phyloP scores from a whole-genome alignment of 2,329 filamentous ascomycete species.

The Calonectria pauciramosa region DNA sequence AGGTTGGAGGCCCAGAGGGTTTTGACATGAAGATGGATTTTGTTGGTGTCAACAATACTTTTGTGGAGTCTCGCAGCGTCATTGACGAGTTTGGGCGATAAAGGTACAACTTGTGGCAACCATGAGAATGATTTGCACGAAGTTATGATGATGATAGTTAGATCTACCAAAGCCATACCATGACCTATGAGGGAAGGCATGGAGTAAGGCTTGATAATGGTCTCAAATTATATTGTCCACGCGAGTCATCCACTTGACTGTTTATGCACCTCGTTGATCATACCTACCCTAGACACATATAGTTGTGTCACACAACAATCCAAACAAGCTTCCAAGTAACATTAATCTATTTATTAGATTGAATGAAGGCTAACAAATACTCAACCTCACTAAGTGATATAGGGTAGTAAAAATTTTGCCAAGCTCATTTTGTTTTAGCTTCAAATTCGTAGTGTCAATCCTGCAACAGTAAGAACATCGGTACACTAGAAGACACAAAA shows the following conservation, averaged over 20 bases:
- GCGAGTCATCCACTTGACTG: not conserved
- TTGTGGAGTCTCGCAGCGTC: slow-evolving; percentile 62
- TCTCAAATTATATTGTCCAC: not conserved
- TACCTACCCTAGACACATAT: not conserved
- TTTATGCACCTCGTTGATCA: not conserved
- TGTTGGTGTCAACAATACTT: slow-evolving; percentile 50
- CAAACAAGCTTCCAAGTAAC: not conserved
- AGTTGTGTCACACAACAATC: not conserved
- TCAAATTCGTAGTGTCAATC: not conserved
- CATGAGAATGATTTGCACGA: not conserved
- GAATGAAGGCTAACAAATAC: not conserved
- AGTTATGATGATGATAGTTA: slow-evolving; percentile 4
- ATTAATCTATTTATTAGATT: not conserved
- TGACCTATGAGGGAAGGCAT: not conserved
- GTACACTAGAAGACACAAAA: no score
- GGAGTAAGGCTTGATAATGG: not conserved
- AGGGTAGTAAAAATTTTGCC: not conserved
- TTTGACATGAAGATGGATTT: slow-evolving; percentile 50
- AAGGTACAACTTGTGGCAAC: not conserved
- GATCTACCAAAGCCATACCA: not conserved
- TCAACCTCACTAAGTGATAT: not conserved
- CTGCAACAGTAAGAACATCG: not conserved
- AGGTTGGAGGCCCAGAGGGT: slow-evolving; percentile 51
- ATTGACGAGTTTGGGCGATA: slow-evolving; percentile 61
- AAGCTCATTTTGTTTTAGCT: not conserved